Percentiles rank a stretch among this genome's conserved stretches.
Evolutionary conservation across 2,329 filamentous ascomycete species (phyloP).

Genomic region (Pezicula carpinea): DNA sequence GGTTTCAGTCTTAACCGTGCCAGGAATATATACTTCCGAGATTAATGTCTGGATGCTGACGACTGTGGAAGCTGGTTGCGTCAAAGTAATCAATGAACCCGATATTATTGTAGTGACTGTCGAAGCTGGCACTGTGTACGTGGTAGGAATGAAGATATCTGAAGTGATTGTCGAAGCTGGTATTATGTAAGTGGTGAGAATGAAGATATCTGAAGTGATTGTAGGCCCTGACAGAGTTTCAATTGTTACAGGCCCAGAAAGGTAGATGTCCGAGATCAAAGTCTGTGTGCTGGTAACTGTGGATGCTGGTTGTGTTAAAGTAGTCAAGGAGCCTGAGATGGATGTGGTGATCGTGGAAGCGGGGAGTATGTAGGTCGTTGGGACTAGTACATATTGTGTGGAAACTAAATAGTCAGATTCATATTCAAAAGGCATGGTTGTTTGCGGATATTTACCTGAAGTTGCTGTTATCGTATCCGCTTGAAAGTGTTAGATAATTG

Average conservation of each 20-base stretch:
- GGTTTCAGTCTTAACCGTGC: too few species aligned
- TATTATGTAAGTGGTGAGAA: not conserved
- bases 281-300: not conserved
- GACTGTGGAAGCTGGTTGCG: slow-evolving; percentile 3
- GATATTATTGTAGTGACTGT: slow-evolving; percentile 10
- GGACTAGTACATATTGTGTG: not conserved
- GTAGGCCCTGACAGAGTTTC: slow-evolving; percentile 3
- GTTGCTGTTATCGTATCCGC: not conserved
- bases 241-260: too few species aligned
- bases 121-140: not conserved
- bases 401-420: not conserved
- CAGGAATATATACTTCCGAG: too few species aligned
- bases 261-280: not conserved
- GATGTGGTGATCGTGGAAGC: slow-evolving; percentile 5
- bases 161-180: slow-evolving; percentile 3
- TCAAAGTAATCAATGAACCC: slow-evolving; percentile 9
- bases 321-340: slow-evolving; percentile 6
- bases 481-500: not conserved
- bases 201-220: not conserved
- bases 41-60: slow-evolving; percentile 1
- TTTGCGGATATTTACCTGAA: not conserved
- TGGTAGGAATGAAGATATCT: not conserved
- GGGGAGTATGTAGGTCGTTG: not conserved
- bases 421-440: not conserved
- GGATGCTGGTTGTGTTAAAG: not conserved